Evolutionary conservation across 805 yeast species (phyloP).

Genomic region (Saccharomycopsis vini): DNA sequence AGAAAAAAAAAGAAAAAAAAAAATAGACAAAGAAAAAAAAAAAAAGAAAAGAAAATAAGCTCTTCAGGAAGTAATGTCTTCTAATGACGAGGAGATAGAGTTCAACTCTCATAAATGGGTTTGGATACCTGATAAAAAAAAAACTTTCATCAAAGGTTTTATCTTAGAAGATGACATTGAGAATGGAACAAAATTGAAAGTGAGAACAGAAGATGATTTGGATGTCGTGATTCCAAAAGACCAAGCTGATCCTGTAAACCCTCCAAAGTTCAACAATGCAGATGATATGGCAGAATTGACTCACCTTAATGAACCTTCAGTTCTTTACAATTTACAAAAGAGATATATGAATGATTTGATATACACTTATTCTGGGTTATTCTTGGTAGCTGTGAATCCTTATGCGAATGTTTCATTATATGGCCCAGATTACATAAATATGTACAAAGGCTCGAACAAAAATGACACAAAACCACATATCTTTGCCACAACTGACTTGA

Average conservation of each 20-base stretch:
- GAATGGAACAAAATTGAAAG: slow-evolving; percentile 29
- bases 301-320: slow-evolving; percentile 89
- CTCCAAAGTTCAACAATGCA: slow-evolving; percentile 81
- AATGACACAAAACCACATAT: slow-evolving; percentile 70
- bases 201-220: slow-evolving; percentile 32
- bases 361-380: slow-evolving; percentile 91
- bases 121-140: slow-evolving; percentile 62
- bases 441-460: slow-evolving; percentile 42
- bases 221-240: slow-evolving; percentile 34
- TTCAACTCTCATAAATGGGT: slow-evolving; percentile 51
- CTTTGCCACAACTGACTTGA: slow-evolving; percentile 80
- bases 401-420: slow-evolving; percentile 70
- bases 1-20: no score
- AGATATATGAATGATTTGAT: slow-evolving; percentile 74
- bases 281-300: slow-evolving; percentile 95
- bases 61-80: slow-evolving; percentile 5
- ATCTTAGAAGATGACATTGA: slow-evolving; percentile 37
- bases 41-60: no score
- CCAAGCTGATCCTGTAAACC: slow-evolving; percentile 64
- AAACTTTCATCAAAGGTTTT: slow-evolving; percentile 53
- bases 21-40: no score
- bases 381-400: slow-evolving; percentile 92
- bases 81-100: slow-evolving; percentile 17
- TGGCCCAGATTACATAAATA: slow-evolving; percentile 43
- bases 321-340: slow-evolving; percentile 70